Evolutionary conservation across 768 basidiomycete species (phyloP), one percentile per base, ranked within the genome.

Genomic region (Galerina marginata): DNA sequence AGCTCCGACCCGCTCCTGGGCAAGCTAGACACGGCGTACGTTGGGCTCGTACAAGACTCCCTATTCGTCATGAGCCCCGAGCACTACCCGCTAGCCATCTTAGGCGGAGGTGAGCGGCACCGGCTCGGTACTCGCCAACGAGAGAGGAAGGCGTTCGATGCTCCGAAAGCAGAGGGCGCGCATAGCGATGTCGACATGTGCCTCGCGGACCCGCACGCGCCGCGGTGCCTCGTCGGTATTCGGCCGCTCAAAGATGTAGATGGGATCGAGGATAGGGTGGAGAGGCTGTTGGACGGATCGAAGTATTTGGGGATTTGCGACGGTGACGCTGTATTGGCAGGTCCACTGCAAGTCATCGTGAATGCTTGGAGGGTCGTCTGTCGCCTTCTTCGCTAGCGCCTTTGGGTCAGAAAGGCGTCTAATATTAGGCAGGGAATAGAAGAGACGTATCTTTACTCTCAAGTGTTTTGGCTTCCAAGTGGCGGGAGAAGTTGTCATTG

Each of bases 11-110:
- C 60, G 5, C 43, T 61, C 29, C 20, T 61, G 26, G 82, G 81
- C 3, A 83, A 86, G 54, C 73, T 80, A 6, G 83, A 88, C 29
- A 82, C 85, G 0, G 94, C 94, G 1, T 97, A 91, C 70, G 87
- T 98, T n/a, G 95, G 95, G 2, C 75, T 91, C 15, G 83, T 95
- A 14, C 83, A 86, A 47, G 86, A 88, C 68, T 85, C 83, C 0
- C 79, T 97, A 1, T 96, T 88, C 66, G 95, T 92, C 16, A 90
- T 98, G 86, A 91, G 91, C 63, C 89, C 92, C 0, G 80, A 83
- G 9, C 83, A 83, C 7, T 98, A 85, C 69, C 96, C 96, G 0
- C 80, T 98, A 7, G 90, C 96, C 60, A 86, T 84, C 4, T 92
- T 93, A 66, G 82, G 86, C 2, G 29, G 29, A 4, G 29, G 29